Evolutionary conservation across 495 filamentous ascomycete genomes (phyloP), one percentile per base, ranked within the genome.

Genomic region (Platismatia glauca): DNA sequence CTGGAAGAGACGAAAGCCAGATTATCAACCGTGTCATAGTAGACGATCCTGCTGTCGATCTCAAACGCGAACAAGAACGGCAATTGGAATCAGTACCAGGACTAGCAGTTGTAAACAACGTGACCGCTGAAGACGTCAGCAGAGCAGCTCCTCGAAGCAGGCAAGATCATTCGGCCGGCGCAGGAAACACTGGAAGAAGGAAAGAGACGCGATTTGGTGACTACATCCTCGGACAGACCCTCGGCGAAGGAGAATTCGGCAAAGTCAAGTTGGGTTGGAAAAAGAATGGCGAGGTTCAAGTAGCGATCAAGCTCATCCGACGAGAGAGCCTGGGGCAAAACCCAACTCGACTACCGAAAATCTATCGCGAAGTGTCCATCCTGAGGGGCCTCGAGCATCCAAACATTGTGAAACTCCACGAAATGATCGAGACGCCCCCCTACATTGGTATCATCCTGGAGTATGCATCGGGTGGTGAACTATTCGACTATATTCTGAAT

Each of bases 181-280:
- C 68, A 53, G 58, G 56, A 34, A 73, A 74, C 35, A 70, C 73
- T 12, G 64, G 74, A 31, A 75, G 76, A 59, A 78, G 78, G 61
- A 97, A 95, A 76, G 89, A 91, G 63, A 91, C 86, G 27, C 89
- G 86, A 18, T 97, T 97, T 71, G 95, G 94, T 43, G 89, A 95
- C 33, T 99, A 96, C 71, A 90, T 94, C 61, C 79, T 99, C 12
- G 94, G 94, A 7, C 91, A 96, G 68, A 97, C 93, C n/a, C 86
- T 99, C 34, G 94, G 94, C 56, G 94, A 97, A 77, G 94, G 94
- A 38, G 94, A 99, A 70, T 99, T 99, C 72, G 94, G 94, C 58
- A 99, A 99, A 71, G 94, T 99, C 68, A 97, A 97, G 74, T 82
- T 99, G 68, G 94, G 94, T n/a, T 99, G 95, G 94, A 97, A 96